Base-by-base conservation (phyloP, 306 rosid species). In the Pyrus betulifolia region DNA sequence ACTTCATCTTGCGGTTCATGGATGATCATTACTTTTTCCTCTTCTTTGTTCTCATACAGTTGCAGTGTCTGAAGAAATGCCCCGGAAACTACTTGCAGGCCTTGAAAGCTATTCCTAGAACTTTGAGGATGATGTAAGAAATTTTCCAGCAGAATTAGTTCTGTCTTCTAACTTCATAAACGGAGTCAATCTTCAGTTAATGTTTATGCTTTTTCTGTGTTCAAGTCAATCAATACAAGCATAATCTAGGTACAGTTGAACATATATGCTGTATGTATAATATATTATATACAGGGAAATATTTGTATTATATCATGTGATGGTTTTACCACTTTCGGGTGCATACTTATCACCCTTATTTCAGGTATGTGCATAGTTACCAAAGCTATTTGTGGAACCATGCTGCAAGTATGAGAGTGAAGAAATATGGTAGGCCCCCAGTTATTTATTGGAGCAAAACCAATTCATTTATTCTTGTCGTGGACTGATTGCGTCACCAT, bases 321-420 rank as follows among this genome's bases (percentile, higher is more conserved):
- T 38, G 42, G 42, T 7, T 38, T 49, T 15, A 49, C 19, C 19
- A 49, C 19, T 14, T 49, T 49, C 54, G 15, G 30, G 42, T 28
- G 42, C 2, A 22, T 73, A 40, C 11, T 61, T 42, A 60, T 51
- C 28, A 42, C 60, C 52, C 38, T 13, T 60, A 69, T 33, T 82
- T 77, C 81, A 95, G 98, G 98, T 95, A 95, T 72, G 87, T 95
- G 25, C 98, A 95, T 78, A 92, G 99, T 85, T 95, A 92, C 74
- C 99, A 95, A 87, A 95, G 99, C 91, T 90, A 87, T 83, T 85
- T 95, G 80, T 95, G 97, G 99, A 95, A 92, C 83, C 91, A 92
- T 80, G 96, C 97, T 65, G 93, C 97, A 51, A 95, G 97, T 84
- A 78, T 71, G 76, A 92, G 99, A 86, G 93, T 92, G 86, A 88